A percentile compares a stretch with the other conserved stretches of the same genome.
phyloP scores from a whole-genome alignment of 768 basidiomycete genomes.

The Podaxis mareebaensis region DNA sequence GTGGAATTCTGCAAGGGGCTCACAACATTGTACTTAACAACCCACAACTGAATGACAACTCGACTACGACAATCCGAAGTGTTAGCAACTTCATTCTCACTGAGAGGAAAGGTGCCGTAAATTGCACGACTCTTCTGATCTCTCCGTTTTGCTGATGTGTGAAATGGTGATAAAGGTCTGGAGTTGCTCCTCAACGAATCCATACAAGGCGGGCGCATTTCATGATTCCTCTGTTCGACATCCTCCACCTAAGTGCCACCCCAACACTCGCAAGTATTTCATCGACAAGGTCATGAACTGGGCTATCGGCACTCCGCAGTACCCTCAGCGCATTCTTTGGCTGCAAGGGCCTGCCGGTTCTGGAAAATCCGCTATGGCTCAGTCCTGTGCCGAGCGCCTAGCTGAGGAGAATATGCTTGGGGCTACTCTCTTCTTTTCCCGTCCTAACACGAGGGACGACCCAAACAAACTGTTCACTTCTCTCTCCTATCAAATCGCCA shows the following conservation, averaged over 20 bases:
- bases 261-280: neutral
- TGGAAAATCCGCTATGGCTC: slow-evolving; percentile 2
- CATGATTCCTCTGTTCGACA: neutral
- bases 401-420: neutral
- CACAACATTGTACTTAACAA: too few species aligned
- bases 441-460: neutral
- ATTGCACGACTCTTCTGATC: too few species aligned
- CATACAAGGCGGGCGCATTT: neutral
- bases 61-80: too few species aligned
- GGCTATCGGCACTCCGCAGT: neutral
- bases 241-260: neutral
- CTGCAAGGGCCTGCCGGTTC: slow-evolving; percentile 1
- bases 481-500: neutral
- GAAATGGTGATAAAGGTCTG: neutral
- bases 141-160: too few species aligned
- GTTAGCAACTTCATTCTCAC: too few species aligned
- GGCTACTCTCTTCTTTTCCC: slow-evolving; percentile 8
- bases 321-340: neutral
- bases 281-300: neutral
- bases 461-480: neutral
- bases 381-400: neutral
- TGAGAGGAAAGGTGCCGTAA: too few species aligned
- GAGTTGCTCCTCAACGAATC: neutral
- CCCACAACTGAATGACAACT: too few species aligned
- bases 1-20: too few species aligned